Conservation (phyloP, 169 alveolate species). For the Prorocentrum cordatum region DNA sequence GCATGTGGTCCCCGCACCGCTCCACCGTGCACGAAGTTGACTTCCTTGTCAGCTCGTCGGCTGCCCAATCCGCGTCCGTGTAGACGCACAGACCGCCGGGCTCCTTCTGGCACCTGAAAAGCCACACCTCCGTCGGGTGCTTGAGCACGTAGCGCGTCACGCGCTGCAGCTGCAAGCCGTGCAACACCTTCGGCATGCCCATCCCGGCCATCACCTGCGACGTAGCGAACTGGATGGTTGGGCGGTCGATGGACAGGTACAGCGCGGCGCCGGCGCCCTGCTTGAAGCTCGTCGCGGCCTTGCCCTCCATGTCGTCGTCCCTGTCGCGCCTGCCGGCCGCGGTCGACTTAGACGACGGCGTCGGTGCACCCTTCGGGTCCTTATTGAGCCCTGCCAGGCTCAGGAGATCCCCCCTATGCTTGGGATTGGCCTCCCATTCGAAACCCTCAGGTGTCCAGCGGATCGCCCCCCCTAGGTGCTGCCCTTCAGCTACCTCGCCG, state of each 20-base stretch:
- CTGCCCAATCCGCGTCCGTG: conserved; percentile 15
- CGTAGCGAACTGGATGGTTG: conserved; percentile 6
- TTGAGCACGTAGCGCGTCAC: background rate
- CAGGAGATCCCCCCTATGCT: no score
- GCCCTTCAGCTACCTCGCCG: no score
- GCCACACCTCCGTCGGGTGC: background rate
- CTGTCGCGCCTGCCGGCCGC: no score
- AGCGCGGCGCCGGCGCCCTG: conserved; percentile 12
- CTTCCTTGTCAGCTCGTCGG: background rate
- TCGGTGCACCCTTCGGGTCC: no score
- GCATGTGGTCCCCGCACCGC: background rate
- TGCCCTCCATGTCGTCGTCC: no score
- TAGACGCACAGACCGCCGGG: background rate
- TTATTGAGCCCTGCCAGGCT: no score
- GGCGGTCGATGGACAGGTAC: conserved; percentile 13
- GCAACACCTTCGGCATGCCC: background rate
- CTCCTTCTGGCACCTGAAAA: background rate
- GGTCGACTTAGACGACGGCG: no score
- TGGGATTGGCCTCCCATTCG: no score
- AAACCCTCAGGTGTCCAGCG: no score
- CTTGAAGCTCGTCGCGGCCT: no score
- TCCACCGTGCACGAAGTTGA: background rate
- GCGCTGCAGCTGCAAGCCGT: background rate
- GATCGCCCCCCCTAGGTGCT: no score
- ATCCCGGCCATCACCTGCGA: background rate